Percentiles rank a stretch among this genome's conserved stretches.
phyloP scores from a whole-genome alignment of 805 yeast species.

The Schwanniomyces occidentalis region DNA sequence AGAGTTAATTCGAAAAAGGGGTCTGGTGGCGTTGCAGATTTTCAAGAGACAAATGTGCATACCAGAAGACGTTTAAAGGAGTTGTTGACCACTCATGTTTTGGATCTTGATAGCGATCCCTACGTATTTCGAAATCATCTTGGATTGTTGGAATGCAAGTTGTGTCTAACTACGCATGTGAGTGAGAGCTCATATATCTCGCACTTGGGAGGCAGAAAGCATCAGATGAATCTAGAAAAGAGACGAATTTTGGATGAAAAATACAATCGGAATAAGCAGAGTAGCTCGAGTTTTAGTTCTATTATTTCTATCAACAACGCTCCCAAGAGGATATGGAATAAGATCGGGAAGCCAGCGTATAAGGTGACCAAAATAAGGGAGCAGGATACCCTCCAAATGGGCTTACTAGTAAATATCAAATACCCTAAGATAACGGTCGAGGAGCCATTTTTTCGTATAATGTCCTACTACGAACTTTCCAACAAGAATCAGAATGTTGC shows the following conservation, averaged over 20 bases:
- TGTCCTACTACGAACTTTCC: conserved; percentile 71
- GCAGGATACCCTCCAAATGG: conserved; percentile 55
- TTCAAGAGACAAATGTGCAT: conserved; percentile 66
- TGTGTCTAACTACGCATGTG: conserved; percentile 81
- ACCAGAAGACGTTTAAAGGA: conserved; percentile 68
- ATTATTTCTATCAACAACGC: conserved; percentile 37
- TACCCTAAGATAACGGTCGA: conserved; percentile 50
- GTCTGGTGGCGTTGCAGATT: conserved; percentile 84
- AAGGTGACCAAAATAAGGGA: conserved; percentile 69
- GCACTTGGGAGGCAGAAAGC: conserved; percentile 84
- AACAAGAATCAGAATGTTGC: conserved; percentile 38
- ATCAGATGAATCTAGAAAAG: conserved; percentile 68
- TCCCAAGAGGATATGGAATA: conserved; percentile 48
- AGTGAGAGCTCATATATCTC: conserved; percentile 79
- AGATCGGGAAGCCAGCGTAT: conserved; percentile 75
- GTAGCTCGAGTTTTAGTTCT: conserved; percentile 9
- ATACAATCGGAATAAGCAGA: conserved; percentile 22
- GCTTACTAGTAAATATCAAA: conserved; percentile 64
- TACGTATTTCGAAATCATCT: conserved; percentile 80
- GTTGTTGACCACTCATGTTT: conserved; percentile 50
- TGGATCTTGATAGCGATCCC: conserved; percentile 67
- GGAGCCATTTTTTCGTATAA: conserved; percentile 68
- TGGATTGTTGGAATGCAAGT: conserved; percentile 81
- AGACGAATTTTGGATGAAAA: conserved; percentile 45
- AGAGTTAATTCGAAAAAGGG: conserved; percentile 91